These are phyloP conservation scores for Aspergillus tamarii DNA, from an alignment of 2,329 filamentous ascomycete species.

Conservation along the genomic window DNA sequence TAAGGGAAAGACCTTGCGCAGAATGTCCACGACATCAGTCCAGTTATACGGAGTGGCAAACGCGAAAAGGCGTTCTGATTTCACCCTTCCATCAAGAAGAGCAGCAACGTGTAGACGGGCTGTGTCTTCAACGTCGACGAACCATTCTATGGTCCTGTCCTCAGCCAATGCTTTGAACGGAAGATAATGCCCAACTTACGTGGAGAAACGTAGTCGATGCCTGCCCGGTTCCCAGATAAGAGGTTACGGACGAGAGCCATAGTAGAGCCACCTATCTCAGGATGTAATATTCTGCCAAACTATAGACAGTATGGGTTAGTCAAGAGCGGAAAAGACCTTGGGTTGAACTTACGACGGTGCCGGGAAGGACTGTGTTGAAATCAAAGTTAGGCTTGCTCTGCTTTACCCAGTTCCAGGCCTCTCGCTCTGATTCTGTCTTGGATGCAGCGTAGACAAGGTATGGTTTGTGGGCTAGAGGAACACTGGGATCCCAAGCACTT, in stretches of 20 bases:
- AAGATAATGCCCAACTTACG: slow-evolving; percentile 16
- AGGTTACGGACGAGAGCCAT: slow-evolving; percentile 6
- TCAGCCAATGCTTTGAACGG: neutral
- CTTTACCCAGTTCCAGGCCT: slow-evolving; percentile 51
- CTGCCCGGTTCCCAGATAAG: slow-evolving; percentile 9
- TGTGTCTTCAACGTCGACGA: slow-evolving; percentile 52
- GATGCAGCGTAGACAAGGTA: slow-evolving; percentile 37
- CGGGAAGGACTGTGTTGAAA: slow-evolving; percentile 43
- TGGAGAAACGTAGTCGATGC: slow-evolving; percentile 8
- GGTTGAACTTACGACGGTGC: slow-evolving; percentile 30
- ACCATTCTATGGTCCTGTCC: slow-evolving; percentile 40
- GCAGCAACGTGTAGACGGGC: slow-evolving; percentile 59
- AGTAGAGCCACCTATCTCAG: neutral
- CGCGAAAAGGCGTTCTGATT: slow-evolving; percentile 57
- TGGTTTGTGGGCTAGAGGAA: neutral
- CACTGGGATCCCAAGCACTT: slow-evolving; percentile 8
- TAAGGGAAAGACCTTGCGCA: neutral
- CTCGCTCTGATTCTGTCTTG: slow-evolving; percentile 52
- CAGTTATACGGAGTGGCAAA: slow-evolving; percentile 54
- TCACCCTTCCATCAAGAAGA: slow-evolving; percentile 49
- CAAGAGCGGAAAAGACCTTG: neutral
- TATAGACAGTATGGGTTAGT: neutral
- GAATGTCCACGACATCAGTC: slow-evolving; percentile 34
- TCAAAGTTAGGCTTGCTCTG: slow-evolving; percentile 50
- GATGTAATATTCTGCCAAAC: slow-evolving; percentile 4